These are phyloP conservation scores for Sisymbrium irio DNA, from an alignment of 345 rosid species.

Conservation along the genomic window DNA sequence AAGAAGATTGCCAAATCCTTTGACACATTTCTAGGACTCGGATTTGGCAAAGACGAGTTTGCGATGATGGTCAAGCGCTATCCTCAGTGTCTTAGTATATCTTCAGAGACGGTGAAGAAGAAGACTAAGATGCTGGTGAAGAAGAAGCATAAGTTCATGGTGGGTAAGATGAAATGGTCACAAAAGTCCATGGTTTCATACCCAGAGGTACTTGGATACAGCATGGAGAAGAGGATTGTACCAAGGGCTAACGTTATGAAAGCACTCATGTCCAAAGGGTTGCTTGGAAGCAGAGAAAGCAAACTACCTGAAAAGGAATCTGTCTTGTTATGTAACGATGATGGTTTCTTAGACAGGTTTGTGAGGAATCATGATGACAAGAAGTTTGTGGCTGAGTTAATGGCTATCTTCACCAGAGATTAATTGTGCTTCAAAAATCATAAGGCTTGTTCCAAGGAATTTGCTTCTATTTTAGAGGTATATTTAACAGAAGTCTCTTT, in stretches of 20 bases:
- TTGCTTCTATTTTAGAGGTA: no score
- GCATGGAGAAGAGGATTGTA: slow-evolving; percentile 36
- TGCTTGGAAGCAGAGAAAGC: neutral
- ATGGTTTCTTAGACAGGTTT: neutral
- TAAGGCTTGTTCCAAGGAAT: neutral
- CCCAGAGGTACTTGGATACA: slow-evolving; percentile 19
- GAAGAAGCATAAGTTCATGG: slow-evolving; percentile 28
- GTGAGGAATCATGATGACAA: neutral
- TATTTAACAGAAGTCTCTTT: neutral
- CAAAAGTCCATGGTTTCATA: neutral
- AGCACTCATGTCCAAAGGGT: slow-evolving; percentile 32
- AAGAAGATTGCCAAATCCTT: neutral
- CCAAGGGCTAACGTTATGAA: slow-evolving; percentile 38
- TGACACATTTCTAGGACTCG: neutral
- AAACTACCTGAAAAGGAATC: neutral
- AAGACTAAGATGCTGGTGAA: slow-evolving; percentile 32
- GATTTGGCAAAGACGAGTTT: slow-evolving; percentile 26
- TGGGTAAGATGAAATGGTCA: slow-evolving; percentile 33
- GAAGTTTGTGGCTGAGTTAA: slow-evolving; percentile 9
- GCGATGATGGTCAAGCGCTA: neutral
- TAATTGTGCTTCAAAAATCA: neutral
- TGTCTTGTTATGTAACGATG: neutral
- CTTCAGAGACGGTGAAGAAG: slow-evolving; percentile 2
- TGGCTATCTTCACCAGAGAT: neutral
- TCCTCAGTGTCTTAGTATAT: neutral